Base-by-base conservation (phyloP, 129 eudicot genomes). In the Daucus carota region DNA sequence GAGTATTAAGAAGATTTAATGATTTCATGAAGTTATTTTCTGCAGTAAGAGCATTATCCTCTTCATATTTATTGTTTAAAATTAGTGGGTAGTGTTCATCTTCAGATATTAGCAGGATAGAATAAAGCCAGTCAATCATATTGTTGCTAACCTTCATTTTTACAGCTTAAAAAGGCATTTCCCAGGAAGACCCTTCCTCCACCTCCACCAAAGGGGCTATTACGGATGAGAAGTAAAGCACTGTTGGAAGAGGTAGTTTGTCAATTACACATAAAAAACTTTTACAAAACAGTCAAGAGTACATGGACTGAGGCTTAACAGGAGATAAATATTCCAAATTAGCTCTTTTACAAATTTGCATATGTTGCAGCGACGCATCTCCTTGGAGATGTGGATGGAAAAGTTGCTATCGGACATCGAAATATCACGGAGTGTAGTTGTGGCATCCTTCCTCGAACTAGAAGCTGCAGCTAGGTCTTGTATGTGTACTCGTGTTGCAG, bases 401-500 rank as follows among this genome's bases (percentile, higher is more conserved):
- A 91, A 84, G 72, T 73, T 95, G 80, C 90, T 95, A 59, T 91
- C 97, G 5, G 99, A 95, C 77, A 89, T 95, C 75, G 92, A 95
- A 73, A 66, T 95, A 68, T 91, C 99, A 57, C 85, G 99, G 88
- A 86, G 96, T 79, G 79, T 87, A 54, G 90, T 74, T 26, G 96
- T 95, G 75, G 99, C 99, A 79, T 91, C 99, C 20, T 95, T 91
- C 83, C 94, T 95, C 68, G 99, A 95, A 82, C 83, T 95, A 73
- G 99, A 91, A 85, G 92, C 97, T 67, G 92, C 99, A 82, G 99
- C 97, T 83, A 84, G 99, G 62, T 87, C 99, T 81, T 88, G 99
- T 95, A 85, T 77, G 90, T 82, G 84, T 78, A 46, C 60, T 73
- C n/a, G n/a, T 15, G 33, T 36, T n/a, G 44, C 67, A 63, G 10